Conservation (phyloP, 768 basidiomycete genomes). For the Neoboletus subvelutipes region DNA sequence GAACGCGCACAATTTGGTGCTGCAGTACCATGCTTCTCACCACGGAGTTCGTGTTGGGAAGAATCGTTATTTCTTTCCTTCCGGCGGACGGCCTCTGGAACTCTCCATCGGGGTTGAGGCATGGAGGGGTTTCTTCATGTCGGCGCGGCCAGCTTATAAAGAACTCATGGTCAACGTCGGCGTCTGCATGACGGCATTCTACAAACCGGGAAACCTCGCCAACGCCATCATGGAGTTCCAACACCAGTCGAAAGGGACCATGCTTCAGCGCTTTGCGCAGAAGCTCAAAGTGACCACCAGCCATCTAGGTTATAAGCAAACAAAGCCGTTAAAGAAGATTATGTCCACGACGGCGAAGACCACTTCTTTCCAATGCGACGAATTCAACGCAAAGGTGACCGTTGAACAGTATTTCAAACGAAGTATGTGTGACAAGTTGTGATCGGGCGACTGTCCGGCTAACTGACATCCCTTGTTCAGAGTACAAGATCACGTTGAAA, state of each 20-base stretch:
- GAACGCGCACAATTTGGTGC: constrained; percentile 47
- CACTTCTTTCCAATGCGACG: constrained; percentile 55
- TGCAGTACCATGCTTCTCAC: constrained; percentile 43
- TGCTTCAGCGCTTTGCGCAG: constrained; percentile 49
- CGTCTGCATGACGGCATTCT: constrained; percentile 54
- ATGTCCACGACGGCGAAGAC: constrained; percentile 40
- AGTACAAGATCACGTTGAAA: constrained; percentile 54
- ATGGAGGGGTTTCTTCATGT: constrained; percentile 51
- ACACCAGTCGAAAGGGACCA: constrained; percentile 38
- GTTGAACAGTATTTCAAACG: constrained; percentile 62
- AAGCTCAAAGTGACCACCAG: constrained; percentile 57
- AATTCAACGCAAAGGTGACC: constrained; percentile 50
- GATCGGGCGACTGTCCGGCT: neutral
- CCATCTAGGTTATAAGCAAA: constrained; percentile 53
- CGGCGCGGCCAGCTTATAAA: constrained; percentile 47
- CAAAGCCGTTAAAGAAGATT: constrained; percentile 47
- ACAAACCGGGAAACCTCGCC: constrained; percentile 61
- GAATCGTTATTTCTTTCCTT: constrained; percentile 52
- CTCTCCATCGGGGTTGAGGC: constrained; percentile 44
- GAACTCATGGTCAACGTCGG: constrained; percentile 56
- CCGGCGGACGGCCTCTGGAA: constrained; percentile 19
- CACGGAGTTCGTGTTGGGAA: constrained; percentile 48
- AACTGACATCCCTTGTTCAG: constrained; percentile 34
- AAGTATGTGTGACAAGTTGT: constrained; percentile 42
- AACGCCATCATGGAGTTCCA: constrained; percentile 53